Evolutionary conservation across 495 filamentous ascomycete genomes (phyloP).

Genomic region (Paragyromitra xinjiangensis): DNA sequence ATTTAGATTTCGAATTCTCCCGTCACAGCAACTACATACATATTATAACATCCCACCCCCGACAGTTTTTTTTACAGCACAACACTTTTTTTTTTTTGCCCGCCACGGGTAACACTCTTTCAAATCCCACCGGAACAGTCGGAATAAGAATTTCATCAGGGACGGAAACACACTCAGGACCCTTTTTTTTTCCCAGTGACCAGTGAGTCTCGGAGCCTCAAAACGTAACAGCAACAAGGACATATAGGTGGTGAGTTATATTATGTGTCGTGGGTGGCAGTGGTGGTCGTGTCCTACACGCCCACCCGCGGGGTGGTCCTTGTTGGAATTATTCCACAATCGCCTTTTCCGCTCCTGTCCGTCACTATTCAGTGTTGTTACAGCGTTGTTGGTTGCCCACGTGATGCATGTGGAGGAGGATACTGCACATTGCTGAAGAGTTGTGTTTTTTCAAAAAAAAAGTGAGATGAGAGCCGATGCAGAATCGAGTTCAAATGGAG

Average conservation of each 20-base stretch:
- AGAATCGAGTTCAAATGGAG: constrained; percentile 47
- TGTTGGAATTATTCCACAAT: constrained; percentile 46
- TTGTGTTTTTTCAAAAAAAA: constrained; percentile 19
- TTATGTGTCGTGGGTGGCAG: constrained; percentile 41
- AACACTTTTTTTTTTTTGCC: constrained; percentile 41
- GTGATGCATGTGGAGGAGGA: constrained; percentile 42
- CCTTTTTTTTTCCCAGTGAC: constrained; percentile 13
- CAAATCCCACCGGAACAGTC: constrained; percentile 45
- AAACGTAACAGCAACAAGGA: constrained; percentile 47
- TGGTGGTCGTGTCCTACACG: constrained; percentile 26
- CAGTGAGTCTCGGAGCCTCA: constrained; percentile 45
- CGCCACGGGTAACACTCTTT: constrained; percentile 45
- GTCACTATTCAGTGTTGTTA: constrained; percentile 27
- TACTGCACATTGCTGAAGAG: constrained; percentile 26
- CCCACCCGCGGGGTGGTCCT: constrained; percentile 44
- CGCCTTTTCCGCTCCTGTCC: constrained; percentile 48
- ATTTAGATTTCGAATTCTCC: constrained; percentile 49
- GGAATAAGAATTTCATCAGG: constrained; percentile 46
- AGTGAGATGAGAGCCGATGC: constrained; percentile 50
- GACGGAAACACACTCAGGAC: constrained; percentile 44
- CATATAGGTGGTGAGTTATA: constrained; percentile 52
- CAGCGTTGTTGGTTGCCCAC: constrained; percentile 31
- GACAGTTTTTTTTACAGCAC: constrained; percentile 38
- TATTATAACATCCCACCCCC: constrained; percentile 35
- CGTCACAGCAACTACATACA: constrained; percentile 34